Base-by-base conservation (phyloP, 1,284 basidiomycete genomes). In the Amylostereum chailletii region DNA sequence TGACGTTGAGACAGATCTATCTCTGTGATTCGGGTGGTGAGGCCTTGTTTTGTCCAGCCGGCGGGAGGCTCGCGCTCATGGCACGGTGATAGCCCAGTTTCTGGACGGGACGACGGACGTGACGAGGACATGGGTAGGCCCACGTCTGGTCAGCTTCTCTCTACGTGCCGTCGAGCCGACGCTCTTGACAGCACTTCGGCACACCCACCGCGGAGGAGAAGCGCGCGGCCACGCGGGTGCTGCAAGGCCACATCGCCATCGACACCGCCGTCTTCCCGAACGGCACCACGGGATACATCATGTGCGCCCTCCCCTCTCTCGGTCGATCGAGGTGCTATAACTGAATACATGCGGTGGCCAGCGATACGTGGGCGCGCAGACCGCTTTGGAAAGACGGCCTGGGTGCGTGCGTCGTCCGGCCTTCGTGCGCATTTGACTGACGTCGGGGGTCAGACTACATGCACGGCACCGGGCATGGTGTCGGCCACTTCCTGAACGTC, bases 201-300 rank as follows among this genome's bases (percentile, higher is more conserved):
- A 82, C 72, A 1, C 93, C 95, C 0, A 83, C 81, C 1, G 72
- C 74, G 0, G 86, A 92, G 58, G 90, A 97, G 68, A 90, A 83
- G 56, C 79, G 90, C 0, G 86, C 91, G 0, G 96, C 94, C 60
- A 98, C 95, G 0, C 78, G 94, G 11, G 96, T 99, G 1, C 71
- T 99, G 44, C 94, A 99, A 70, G 95, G 95, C 0, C 92, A 98
- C 62, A 96, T 99, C 53, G 82, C 89, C 1, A 86, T 96, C 45
- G 95, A 96, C 64, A 79, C 79, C 0, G 82, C 84, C 7, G 65
- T 97, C 5, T 93, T 97, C 67, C 95, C 95, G 0, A 76, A 72
- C 46, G 92, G 91, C 19, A 96, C 93, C 0, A 91, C 92, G 30
- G 93, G 85, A 45, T 85, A 75, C 54, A 58, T 77, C 32, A 77